Evolutionary conservation across 192 early-diverging fungal genomes (phyloP).

Genomic region (Linnemannia exigua): DNA sequence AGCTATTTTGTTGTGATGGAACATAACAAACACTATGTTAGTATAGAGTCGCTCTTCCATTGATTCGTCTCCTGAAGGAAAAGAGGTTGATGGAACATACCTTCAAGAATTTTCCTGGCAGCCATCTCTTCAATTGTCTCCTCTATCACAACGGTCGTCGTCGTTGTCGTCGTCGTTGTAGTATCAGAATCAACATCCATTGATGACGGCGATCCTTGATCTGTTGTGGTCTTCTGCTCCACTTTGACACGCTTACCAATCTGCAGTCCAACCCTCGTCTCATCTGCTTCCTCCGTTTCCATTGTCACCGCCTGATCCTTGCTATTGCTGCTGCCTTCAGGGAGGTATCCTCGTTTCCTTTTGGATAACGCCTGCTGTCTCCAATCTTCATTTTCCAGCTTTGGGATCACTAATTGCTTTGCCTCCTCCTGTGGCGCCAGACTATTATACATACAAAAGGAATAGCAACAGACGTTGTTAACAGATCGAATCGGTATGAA

Average conservation of each 20-base stretch:
- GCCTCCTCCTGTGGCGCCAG: constrained; percentile 45
- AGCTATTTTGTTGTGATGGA: constrained; percentile 34
- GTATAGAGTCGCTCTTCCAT: background rate
- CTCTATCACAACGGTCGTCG: background rate
- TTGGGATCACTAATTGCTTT: constrained; percentile 59
- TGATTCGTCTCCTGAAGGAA: background rate
- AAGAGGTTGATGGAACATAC: constrained; percentile 24
- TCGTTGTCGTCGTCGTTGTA: background rate
- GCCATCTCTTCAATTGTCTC: constrained; percentile 61
- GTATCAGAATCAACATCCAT: background rate
- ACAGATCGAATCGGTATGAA: background rate
- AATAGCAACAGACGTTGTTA: background rate
- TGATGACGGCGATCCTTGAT: background rate
- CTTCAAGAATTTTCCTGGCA: constrained; percentile 60
- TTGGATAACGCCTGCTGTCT: constrained; percentile 52
- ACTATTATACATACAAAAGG: constrained; percentile 33
- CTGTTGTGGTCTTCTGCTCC: constrained; percentile 1
- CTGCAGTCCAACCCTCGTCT: constrained; percentile 48
- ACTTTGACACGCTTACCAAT: constrained; percentile 36
- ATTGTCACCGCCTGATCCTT: background rate
- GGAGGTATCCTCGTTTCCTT: constrained; percentile 49
- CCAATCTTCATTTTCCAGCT: constrained; percentile 61
- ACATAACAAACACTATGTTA: background rate
- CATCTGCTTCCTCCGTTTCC: constrained; percentile 10
- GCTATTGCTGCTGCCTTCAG: constrained; percentile 18